Evolutionary conservation across 2,329 filamentous ascomycete species (phyloP), one percentile per base, ranked within the genome.

Genomic region (Curvularia sp.): DNA sequence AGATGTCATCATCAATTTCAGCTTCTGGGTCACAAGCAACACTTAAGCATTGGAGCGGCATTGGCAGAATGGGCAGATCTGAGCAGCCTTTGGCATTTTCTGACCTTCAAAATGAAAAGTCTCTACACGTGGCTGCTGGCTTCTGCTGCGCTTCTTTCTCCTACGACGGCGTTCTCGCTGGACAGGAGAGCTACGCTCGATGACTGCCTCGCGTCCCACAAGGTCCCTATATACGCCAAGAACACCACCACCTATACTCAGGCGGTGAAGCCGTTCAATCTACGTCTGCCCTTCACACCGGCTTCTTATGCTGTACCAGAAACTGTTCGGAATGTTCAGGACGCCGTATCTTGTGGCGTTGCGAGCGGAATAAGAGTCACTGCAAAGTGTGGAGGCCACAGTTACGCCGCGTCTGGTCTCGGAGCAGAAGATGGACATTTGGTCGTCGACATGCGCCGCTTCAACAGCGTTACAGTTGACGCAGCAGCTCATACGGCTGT

Each of bases 361-460:
- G 62, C 78, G 12, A 78, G 79, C 55, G 75, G 74, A 4, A 71
- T 83, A 25, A 80, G 81, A 53, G 84, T 88, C 0, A 85, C 87
- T 66, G 82, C 86, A 15, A 84, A 80, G 59, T 87, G 84, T 2
- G 86, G 86, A 12, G 87, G 87, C 0, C 86, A 89, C 63, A 87
- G 84, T 0, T 89, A 86, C 61, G 86, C 72, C 1, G 79, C 80
- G 0, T 78, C 80, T 49, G 80, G 80, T 0, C 74, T 82, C 0
- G 80, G 80, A 19, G 80, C 80, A 7, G 76, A 80, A 64, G 71
- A 83, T 59, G 81, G 79, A 1, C 78, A 80, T 57, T 59, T 83
- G 48, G 75, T 81, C 1, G 71, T 84, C 6, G 80, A 82, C 61
- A 71, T 84, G 67, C 70, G 78, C 46, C 72, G 76, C 32, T 79